Evolutionary conservation across 139 green algal genomes (phyloP), one percentile per base, ranked within the genome.

Genomic region (Tetraselmis striata): DNA sequence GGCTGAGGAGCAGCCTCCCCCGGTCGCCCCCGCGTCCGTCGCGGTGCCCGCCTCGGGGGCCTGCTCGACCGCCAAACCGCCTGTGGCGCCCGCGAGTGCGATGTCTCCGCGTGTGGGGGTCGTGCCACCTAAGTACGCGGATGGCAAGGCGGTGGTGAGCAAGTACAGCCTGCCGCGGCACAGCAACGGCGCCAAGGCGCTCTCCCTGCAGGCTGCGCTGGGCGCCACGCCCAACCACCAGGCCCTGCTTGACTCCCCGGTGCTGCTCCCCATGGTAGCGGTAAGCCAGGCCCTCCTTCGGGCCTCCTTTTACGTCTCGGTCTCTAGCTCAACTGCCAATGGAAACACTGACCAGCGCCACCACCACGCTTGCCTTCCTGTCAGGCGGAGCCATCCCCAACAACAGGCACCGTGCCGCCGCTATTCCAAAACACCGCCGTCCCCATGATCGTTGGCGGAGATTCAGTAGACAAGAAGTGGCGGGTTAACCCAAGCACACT

Each of bases 381-480:
- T 67, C 89, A 88, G 87, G 86, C 87, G 22, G 88, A 92, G 82
- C 86, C 88, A 1, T 89, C 84, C 11, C 88, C 88, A 28, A 92
- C 88, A 11, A 92, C 88, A 0, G 88, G 88, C 11, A 67, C 87
- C n/a, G 29, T 88, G 30, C 86, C 86, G 23, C 88, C 86, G 29
- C 75, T 91, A 5, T 91, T 90, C 30, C 85, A 88, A 59, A 81
- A 75, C 30, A 84, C 45, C 18, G 45, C 45, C 45, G 45, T 67
- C 45, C 45, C 45, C 5, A 67, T 25, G 45, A 18, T 67, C 45
- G 45, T 67, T 18, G 45, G 45, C 11, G 45, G 45, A 5, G 45
- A 79, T 58, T 25, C 28, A n/a, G 29, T 25, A 25, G 28, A 58
- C 5, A 25, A 28, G 29, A 26, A 27, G 32, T 28, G 28, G 24